Conservation (phyloP, 345 rosid species). For the Laguncularia racemosa region DNA sequence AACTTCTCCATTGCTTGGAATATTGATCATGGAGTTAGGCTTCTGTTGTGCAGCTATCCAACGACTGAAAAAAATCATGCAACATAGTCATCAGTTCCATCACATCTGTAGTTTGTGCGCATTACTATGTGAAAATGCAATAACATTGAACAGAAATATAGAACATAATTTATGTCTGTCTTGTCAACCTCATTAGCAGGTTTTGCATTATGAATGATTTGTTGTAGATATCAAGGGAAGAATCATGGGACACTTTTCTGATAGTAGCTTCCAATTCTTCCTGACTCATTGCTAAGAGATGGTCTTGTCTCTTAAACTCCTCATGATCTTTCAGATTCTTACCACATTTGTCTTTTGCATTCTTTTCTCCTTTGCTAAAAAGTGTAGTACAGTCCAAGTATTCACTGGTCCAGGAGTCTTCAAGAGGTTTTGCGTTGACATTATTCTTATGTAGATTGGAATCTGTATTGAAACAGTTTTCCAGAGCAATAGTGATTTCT, state of each 20-base stretch:
- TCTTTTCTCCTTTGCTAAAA: slow-evolving; percentile 1
- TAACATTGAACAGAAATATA: background rate
- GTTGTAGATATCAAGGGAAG: slow-evolving; percentile 49
- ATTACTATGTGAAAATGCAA: no score
- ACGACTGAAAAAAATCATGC: slow-evolving; percentile 47
- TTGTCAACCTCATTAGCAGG: slow-evolving; percentile 58
- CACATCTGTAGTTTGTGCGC: slow-evolving; percentile 1
- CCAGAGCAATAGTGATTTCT: no score
- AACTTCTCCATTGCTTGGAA: slow-evolving; percentile 32
- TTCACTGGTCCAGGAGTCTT: slow-evolving; percentile 14
- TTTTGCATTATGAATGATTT: slow-evolving; percentile 59
- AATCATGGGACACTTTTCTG: slow-evolving; percentile 59
- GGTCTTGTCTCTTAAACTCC: slow-evolving; percentile 26
- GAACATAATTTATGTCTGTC: slow-evolving; percentile 1
- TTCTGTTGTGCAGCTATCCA: slow-evolving; percentile 53
- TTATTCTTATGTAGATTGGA: no score
- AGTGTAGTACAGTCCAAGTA: slow-evolving; percentile 21
- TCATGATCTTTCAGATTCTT: slow-evolving; percentile 11
- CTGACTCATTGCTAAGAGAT: slow-evolving; percentile 37
- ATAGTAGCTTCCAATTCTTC: slow-evolving; percentile 60
- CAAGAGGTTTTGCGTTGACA: slow-evolving; percentile 7
- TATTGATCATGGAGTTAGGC: slow-evolving; percentile 15
- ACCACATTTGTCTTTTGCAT: no score
- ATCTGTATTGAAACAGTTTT: no score
- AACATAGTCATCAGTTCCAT: slow-evolving; percentile 14